These are phyloP conservation scores for Thelephora terrestris DNA, from an alignment of 1,284 basidiomycete species.

Conservation along the genomic window DNA sequence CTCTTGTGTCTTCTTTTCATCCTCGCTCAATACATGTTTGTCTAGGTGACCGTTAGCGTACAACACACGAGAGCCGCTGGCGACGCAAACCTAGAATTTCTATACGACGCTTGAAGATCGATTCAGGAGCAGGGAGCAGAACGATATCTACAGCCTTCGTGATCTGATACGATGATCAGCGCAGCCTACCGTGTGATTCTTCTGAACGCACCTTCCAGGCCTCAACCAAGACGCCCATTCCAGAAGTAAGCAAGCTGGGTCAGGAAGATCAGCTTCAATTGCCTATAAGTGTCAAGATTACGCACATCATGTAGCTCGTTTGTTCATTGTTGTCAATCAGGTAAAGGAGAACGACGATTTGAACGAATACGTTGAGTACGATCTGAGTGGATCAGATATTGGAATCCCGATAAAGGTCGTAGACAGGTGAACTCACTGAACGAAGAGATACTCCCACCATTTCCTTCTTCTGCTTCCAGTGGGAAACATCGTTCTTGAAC, in stretches of 20 bases:
- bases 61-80: background rate
- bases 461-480: slow-evolving; percentile 91
- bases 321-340: slow-evolving; percentile 93
- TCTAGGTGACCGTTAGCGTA: slow-evolving; percentile 32
- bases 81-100: background rate
- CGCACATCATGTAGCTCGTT: slow-evolving; percentile 86
- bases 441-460: slow-evolving; percentile 71
- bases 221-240: slow-evolving; percentile 83
- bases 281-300: too few species aligned
- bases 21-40: slow-evolving; percentile 88
- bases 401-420: background rate
- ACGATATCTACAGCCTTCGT: slow-evolving; percentile 84
- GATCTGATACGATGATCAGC: slow-evolving; percentile 35
- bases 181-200: background rate
- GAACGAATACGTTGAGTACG: slow-evolving; percentile 88
- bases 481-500: slow-evolving; percentile 88
- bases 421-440: background rate
- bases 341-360: slow-evolving; percentile 84
- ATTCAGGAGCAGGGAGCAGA: slow-evolving; percentile 40
- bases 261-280: slow-evolving; percentile 33
- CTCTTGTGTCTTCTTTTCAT: slow-evolving; percentile 98
- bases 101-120: background rate
- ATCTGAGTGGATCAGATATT: slow-evolving; percentile 39
- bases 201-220: slow-evolving; percentile 77
- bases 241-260: slow-evolving; percentile 44